Percentiles rank a stretch among this genome's conserved stretches.
Conservation (phyloP, 176 grass and related monocot genomes). For the Thalia dealbata region DNA sequence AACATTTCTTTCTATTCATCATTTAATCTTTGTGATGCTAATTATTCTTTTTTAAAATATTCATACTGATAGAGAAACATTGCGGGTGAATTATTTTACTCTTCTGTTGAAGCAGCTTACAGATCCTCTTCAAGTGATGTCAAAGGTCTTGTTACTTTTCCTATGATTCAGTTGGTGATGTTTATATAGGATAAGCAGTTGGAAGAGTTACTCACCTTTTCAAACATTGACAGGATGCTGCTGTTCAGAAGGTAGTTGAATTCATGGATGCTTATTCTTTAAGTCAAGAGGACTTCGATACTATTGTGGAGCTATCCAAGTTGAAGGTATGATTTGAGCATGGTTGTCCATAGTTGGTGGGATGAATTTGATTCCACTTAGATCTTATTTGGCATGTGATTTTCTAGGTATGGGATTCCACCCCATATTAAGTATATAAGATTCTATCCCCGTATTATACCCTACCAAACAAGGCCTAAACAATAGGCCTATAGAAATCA, state of each 20-base stretch:
- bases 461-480: too few species aligned
- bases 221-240: slow-evolving; percentile 47
- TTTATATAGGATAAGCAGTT: background rate
- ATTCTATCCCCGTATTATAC: too few species aligned
- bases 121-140: slow-evolving; percentile 50
- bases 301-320: slow-evolving; percentile 86
- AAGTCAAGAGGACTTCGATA: slow-evolving; percentile 91
- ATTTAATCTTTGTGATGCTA: background rate
- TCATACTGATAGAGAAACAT: slow-evolving; percentile 49
- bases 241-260: slow-evolving; percentile 76
- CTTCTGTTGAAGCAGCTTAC: slow-evolving; percentile 68
- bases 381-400: too few species aligned
- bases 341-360: background rate
- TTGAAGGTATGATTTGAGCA: slow-evolving; percentile 48
- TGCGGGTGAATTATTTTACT: slow-evolving; percentile 81
- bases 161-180: background rate
- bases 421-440: too few species aligned
- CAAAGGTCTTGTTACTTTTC: slow-evolving; percentile 48
- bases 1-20: background rate
- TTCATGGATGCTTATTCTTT: slow-evolving; percentile 97
- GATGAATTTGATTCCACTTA: too few species aligned
- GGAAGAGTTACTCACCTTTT: background rate
- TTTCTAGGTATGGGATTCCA: too few species aligned
- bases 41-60: background rate
- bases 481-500: too few species aligned